Conservation (phyloP, 2,329 filamentous ascomycete genomes). For the Fusarium sp. region DNA sequence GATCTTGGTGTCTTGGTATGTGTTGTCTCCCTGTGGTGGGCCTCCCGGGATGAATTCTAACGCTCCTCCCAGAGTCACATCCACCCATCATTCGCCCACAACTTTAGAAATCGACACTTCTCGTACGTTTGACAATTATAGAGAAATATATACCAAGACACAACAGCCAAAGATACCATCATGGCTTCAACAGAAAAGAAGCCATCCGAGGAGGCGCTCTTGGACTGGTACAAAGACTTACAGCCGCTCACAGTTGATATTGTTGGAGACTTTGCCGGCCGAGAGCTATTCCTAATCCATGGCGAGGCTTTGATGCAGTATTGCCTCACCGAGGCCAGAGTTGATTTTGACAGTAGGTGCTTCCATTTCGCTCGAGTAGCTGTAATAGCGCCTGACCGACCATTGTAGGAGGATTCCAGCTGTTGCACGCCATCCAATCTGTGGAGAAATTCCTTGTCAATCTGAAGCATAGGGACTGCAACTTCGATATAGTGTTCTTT, state of each 20-base stretch:
- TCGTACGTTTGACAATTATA: fast-evolving
- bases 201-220: not conserved
- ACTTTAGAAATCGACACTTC: not conserved
- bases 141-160: not conserved
- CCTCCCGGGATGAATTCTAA: not conserved
- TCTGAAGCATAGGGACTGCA: not conserved
- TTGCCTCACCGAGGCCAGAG: not conserved
- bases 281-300: not conserved
- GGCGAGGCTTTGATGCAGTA: not conserved
- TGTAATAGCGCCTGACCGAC: not conserved
- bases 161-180: not conserved
- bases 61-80: not conserved
- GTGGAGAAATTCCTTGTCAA: not conserved
- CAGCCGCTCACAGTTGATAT: not conserved
- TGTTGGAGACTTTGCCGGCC: not conserved
- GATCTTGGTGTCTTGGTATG: not conserved
- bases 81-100: not conserved
- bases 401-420: not conserved
- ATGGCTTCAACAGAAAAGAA: not conserved
- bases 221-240: not conserved
- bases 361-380: not conserved
- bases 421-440: not conserved
- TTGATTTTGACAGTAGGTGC: not conserved
- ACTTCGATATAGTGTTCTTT: not conserved
- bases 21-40: not conserved